Conservation (phyloP, 305 asterid genomes). For the Fraxinus albicans region DNA sequence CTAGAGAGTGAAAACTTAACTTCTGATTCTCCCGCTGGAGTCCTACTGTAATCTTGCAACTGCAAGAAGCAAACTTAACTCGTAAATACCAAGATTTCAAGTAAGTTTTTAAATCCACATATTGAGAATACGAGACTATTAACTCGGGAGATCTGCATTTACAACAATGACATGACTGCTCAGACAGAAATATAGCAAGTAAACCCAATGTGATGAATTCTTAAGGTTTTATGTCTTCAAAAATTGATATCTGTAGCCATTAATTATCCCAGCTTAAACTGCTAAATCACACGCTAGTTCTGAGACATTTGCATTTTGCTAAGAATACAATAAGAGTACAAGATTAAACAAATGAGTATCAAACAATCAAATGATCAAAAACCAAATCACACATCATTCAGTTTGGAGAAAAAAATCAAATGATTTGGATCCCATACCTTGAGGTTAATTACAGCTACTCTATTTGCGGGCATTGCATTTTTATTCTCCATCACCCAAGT, state of each 20-base stretch:
- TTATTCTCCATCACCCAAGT: slow-evolving; percentile 92
- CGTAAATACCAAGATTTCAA: neutral
- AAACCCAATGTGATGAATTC: neutral
- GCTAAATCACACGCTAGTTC: neutral
- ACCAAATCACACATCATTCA: neutral
- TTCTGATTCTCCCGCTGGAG: slow-evolving; percentile 64
- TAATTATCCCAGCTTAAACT: neutral
- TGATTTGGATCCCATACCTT: slow-evolving; percentile 51
- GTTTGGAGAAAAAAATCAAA: slow-evolving; percentile 15
- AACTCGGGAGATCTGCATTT: neutral
- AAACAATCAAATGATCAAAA: slow-evolving; percentile 9
- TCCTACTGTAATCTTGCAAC: slow-evolving; percentile 72
- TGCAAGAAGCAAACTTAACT: slow-evolving; percentile 25
- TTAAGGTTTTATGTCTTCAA: neutral
- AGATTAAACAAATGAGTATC: neutral
- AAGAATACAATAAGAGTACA: neutral
- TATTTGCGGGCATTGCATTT: slow-evolving; percentile 56
- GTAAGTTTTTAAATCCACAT: neutral
- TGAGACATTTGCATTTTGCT: neutral
- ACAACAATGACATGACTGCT: neutral
- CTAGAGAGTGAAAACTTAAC: slow-evolving; percentile 75
- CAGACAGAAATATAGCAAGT: neutral
- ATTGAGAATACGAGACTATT: neutral
- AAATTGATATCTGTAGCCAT: neutral
- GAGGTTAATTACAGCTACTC: slow-evolving; percentile 77